These are phyloP conservation scores for Elaeagnus macrophylla DNA, from an alignment of 306 rosid species.

Conservation along the genomic window DNA sequence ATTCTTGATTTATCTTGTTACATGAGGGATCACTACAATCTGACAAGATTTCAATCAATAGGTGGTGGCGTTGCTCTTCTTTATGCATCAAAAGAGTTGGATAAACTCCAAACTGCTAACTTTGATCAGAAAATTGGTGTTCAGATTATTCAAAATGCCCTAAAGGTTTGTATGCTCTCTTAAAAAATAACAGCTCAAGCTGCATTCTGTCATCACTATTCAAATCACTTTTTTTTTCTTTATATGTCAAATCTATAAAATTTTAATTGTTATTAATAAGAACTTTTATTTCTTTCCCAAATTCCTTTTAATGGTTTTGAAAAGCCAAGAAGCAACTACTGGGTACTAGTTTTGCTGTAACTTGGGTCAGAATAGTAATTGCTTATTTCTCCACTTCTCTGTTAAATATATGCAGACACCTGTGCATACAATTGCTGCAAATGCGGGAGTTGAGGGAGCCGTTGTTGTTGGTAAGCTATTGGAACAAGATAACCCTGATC, in stretches of 20 bases:
- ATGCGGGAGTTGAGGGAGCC: slow-evolving; percentile 46
- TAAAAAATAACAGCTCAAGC: not conserved
- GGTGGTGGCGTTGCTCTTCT: slow-evolving; percentile 58
- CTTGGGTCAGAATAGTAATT: too few species aligned
- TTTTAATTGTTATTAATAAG: too few species aligned
- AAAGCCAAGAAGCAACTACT: too few species aligned
- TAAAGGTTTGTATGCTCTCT: slow-evolving; percentile 24
- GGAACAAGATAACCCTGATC: slow-evolving; percentile 39
- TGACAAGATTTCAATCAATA: slow-evolving; percentile 6
- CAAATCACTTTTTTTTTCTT: too few species aligned
- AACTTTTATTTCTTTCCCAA: too few species aligned
- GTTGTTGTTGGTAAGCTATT: slow-evolving; percentile 42
- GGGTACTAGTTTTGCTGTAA: too few species aligned
- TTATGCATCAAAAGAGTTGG: slow-evolving; percentile 44
- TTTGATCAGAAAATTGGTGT: slow-evolving; percentile 54
- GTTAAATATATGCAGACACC: slow-evolving; percentile 28
- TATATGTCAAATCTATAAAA: too few species aligned
- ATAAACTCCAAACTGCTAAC: slow-evolving; percentile 37
- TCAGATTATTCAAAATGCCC: slow-evolving; percentile 49
- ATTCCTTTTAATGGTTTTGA: too few species aligned
- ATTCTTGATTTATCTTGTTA: slow-evolving; percentile 4
- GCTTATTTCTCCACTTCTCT: not conserved
- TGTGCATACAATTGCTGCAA: slow-evolving; percentile 38
- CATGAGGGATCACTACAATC: not conserved
- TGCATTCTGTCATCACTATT: too few species aligned